Conservation (phyloP, 768 basidiomycete genomes). For the Termitomyces bulborhizus region DNA sequence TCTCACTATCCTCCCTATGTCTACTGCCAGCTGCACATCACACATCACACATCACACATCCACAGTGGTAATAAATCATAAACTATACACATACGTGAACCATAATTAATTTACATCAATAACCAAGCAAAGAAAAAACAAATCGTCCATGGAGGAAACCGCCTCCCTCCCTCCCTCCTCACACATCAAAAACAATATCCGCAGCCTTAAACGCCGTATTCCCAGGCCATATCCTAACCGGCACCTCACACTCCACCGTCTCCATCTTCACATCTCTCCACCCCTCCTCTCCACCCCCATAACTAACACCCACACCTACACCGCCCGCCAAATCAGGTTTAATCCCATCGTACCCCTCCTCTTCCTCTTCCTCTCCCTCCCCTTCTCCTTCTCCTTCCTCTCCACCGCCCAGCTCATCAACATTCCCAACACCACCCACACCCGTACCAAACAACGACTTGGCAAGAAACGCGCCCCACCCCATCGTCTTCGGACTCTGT, state of each 20-base stretch:
- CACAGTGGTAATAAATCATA: too few species aligned
- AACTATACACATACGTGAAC: too few species aligned
- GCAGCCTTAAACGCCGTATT: constrained; percentile 81
- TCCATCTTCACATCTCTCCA: constrained; percentile 72
- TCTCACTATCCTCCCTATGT: too few species aligned
- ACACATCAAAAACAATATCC: constrained; percentile 72
- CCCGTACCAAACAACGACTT: constrained; percentile 28
- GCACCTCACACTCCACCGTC: constrained; percentile 93
- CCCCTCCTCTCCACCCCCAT: constrained; percentile 47
- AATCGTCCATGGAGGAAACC: too few species aligned
- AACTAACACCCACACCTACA: constrained; percentile 46
- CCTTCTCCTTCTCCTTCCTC: constrained; percentile 42
- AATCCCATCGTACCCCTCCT: constrained; percentile 40
- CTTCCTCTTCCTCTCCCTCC: constrained; percentile 29
- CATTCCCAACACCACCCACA: constrained; percentile 35
- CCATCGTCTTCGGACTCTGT: constrained; percentile 17
- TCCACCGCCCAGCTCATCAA: constrained; percentile 25
- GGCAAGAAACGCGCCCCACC: constrained; percentile 35
- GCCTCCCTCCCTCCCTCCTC: not conserved
- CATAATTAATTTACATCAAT: too few species aligned
- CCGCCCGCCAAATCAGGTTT: constrained; percentile 40
- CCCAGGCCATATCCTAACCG: constrained; percentile 82
- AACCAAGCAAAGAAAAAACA: too few species aligned
- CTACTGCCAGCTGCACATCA: too few species aligned
- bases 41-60: too few species aligned